Evolutionary conservation across 768 basidiomycete species (phyloP).

Genomic region (Suillus hirtellus): DNA sequence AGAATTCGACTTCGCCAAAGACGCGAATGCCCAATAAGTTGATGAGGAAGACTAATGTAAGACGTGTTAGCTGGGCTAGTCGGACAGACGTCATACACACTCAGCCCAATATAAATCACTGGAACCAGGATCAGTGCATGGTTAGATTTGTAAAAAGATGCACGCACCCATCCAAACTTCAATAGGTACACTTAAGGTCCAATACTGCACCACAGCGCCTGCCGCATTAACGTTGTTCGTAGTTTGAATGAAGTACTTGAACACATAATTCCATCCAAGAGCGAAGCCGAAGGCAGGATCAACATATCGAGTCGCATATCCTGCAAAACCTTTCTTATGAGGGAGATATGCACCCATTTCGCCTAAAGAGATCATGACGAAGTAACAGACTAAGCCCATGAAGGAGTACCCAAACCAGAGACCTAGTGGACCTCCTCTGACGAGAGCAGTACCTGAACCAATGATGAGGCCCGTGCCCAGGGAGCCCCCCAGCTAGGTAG

Average conservation of each 20-base stretch:
- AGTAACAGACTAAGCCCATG: slow-evolving; percentile 57
- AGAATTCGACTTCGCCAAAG: slow-evolving; percentile 59
- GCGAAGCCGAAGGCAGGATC: slow-evolving; percentile 72
- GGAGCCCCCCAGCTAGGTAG: slow-evolving; percentile 44
- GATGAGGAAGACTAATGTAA: slow-evolving; percentile 45
- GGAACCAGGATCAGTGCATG: slow-evolving; percentile 11
- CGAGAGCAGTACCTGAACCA: slow-evolving; percentile 58
- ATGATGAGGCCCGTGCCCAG: slow-evolving; percentile 58
- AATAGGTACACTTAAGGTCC: slow-evolving; percentile 46
- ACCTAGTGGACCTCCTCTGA: slow-evolving; percentile 55
- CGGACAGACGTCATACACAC: slow-evolving; percentile 37
- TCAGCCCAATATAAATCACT: slow-evolving; percentile 61
- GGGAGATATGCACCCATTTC: slow-evolving; percentile 45
- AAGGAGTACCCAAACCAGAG: slow-evolving; percentile 42
- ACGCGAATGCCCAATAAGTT: slow-evolving; percentile 65
- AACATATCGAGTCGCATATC: slow-evolving; percentile 64
- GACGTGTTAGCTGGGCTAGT: slow-evolving; percentile 6
- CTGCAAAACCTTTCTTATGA: slow-evolving; percentile 58
- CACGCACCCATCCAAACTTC: slow-evolving; percentile 57
- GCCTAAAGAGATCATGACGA: slow-evolving; percentile 54
- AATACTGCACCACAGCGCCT: slow-evolving; percentile 52
- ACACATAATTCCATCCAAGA: slow-evolving; percentile 47
- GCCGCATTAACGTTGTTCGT: slow-evolving; percentile 68
- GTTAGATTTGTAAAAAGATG: background rate
- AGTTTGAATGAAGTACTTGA: slow-evolving; percentile 65